Evolutionary conservation across 176 grass and related monocot genomes (phyloP).

Genomic region (Carex myosuroides): DNA sequence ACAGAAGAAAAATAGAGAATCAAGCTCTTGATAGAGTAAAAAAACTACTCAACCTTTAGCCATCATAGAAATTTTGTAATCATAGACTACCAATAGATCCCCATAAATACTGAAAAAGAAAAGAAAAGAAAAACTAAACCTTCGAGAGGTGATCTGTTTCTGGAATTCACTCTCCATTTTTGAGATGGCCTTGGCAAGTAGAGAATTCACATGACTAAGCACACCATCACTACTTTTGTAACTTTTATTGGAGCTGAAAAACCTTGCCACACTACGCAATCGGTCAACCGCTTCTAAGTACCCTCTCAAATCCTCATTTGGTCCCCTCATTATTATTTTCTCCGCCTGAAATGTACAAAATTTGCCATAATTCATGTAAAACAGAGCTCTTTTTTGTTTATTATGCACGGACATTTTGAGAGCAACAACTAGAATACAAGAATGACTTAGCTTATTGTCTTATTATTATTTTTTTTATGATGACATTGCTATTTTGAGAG

Average conservation of each 20-base stretch:
- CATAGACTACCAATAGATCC: background rate
- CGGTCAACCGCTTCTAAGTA: constrained; percentile 79
- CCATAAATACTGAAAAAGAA: too few relatives aligned
- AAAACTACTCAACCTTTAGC: background rate
- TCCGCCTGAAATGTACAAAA: constrained; percentile 51
- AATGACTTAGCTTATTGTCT: too few relatives aligned
- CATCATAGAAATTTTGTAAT: background rate
- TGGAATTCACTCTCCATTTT: constrained; percentile 86
- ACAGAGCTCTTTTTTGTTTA: background rate
- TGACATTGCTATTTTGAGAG: too few relatives aligned
- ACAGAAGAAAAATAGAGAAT: background rate
- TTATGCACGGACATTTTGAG: background rate
- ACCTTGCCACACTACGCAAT: constrained; percentile 58
- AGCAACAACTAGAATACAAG: too few relatives aligned
- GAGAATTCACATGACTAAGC: constrained; percentile 54
- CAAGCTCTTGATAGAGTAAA: background rate
- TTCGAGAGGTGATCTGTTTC: constrained; percentile 52
- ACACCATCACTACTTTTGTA: constrained; percentile 80
- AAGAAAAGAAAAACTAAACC: constrained; percentile 34
- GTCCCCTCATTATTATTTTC: constrained; percentile 66
- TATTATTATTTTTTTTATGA: too few relatives aligned
- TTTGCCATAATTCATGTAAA: background rate
- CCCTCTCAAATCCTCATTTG: constrained; percentile 66
- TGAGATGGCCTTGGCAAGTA: constrained; percentile 63
- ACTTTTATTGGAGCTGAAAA: constrained; percentile 91